Evolutionary conservation across 352 stramenopile genomes (phyloP).

Genomic region (Phytophthora vignae): DNA sequence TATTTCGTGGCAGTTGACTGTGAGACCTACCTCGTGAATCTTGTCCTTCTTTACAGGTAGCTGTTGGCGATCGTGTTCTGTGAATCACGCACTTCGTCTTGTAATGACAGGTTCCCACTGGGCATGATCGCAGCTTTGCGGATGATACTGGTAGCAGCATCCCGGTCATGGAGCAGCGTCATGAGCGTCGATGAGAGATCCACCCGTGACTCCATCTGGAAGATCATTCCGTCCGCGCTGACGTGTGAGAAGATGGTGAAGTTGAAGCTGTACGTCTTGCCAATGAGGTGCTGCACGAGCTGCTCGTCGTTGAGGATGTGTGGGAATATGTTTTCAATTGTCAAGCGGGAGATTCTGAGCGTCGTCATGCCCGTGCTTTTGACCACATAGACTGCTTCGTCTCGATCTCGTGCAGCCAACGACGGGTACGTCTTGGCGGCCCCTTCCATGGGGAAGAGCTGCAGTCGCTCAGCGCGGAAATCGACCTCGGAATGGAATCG

Average conservation of each 20-base stretch:
- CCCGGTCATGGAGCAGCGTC: slow-evolving; percentile 41
- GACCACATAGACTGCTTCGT: slow-evolving; percentile 44
- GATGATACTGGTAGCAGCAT: slow-evolving; percentile 43
- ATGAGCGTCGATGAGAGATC: slow-evolving; percentile 51
- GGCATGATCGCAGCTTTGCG: slow-evolving; percentile 45
- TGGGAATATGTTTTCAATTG: slow-evolving; percentile 58
- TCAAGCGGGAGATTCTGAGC: slow-evolving; percentile 48
- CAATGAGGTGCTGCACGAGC: slow-evolving; percentile 55
- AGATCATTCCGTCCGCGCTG: slow-evolving; percentile 43
- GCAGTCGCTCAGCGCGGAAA: slow-evolving; percentile 24
- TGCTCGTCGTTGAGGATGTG: slow-evolving; percentile 49
- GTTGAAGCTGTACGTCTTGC: slow-evolving; percentile 52
- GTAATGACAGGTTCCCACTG: slow-evolving; percentile 41
- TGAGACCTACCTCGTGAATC: too few species aligned
- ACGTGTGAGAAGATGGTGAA: slow-evolving; percentile 52
- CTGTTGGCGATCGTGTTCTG: slow-evolving; percentile 50
- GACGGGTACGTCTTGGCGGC: slow-evolving; percentile 22
- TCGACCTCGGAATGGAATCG: slow-evolving; percentile 40
- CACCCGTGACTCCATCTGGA: slow-evolving; percentile 55
- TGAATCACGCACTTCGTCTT: slow-evolving; percentile 42
- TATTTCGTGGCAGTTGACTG: background rate
- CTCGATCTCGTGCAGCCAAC: slow-evolving; percentile 4
- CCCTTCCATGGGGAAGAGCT: slow-evolving; percentile 30
- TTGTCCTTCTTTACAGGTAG: slow-evolving; percentile 28
- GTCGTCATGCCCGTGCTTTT: slow-evolving; percentile 42